These are phyloP conservation scores for Cercophora sp. DNA, from an alignment of 495 filamentous ascomycete genomes.

Conservation along the genomic window DNA sequence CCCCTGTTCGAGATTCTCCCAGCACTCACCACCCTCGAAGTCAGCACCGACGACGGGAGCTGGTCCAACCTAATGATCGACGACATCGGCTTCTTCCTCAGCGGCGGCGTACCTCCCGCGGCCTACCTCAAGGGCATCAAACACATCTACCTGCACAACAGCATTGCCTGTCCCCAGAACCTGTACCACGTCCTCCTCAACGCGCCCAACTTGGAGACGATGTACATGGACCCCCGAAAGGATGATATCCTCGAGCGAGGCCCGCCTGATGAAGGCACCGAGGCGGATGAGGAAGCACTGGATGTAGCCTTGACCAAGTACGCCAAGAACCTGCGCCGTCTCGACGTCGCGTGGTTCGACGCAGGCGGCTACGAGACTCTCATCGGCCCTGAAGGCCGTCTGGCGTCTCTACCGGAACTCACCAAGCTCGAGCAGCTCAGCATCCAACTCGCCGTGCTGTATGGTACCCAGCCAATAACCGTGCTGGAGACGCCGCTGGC, in stretches of 20 bases:
- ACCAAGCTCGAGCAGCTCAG: slow-evolving; percentile 21
- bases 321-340: slow-evolving; percentile 24
- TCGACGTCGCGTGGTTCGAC: slow-evolving; percentile 29
- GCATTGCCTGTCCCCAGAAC: slow-evolving; percentile 21
- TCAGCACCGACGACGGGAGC: slow-evolving; percentile 27
- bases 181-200: slow-evolving; percentile 23
- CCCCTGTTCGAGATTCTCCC: slow-evolving; percentile 18
- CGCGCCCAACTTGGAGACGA: slow-evolving; percentile 27
- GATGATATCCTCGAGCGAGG: slow-evolving; percentile 5
- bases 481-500: slow-evolving; percentile 16
- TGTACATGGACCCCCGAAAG: slow-evolving; percentile 27
- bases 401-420: slow-evolving; percentile 21
- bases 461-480: slow-evolving; percentile 12
- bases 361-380: slow-evolving; percentile 13
- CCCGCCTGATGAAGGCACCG: not conserved
- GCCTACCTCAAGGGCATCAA: slow-evolving; percentile 14
- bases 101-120: not conserved
- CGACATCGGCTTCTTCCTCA: not conserved
- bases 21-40: slow-evolving; percentile 26
- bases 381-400: slow-evolving; percentile 26
- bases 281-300: slow-evolving; percentile 21
- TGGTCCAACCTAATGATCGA: slow-evolving; percentile 14
- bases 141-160: slow-evolving; percentile 31
- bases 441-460: slow-evolving; percentile 26
- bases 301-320: slow-evolving; percentile 21